These are phyloP conservation scores for Abrus precatorius DNA, from an alignment of 306 rosid genomes.

Conservation along the genomic window DNA sequence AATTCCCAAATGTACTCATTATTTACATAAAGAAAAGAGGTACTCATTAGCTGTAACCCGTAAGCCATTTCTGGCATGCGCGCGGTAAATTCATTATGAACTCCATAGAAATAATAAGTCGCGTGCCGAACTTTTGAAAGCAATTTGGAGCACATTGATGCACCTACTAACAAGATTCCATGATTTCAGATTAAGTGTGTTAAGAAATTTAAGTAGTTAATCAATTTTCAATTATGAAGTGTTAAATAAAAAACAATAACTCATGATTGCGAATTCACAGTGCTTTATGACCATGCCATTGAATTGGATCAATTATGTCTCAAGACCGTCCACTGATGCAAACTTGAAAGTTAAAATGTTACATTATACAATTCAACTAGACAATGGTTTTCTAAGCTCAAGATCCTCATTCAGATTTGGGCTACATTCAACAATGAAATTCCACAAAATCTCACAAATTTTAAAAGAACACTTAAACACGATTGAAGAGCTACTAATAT, in stretches of 20 bases:
- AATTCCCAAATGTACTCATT: not conserved
- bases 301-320: slow-evolving; percentile 1
- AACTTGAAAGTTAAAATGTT: slow-evolving; percentile 32
- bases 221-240: not conserved
- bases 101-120: not conserved
- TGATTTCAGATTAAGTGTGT: slow-evolving; percentile 13
- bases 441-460: slow-evolving; percentile 51
- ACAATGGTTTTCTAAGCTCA: slow-evolving; percentile 47
- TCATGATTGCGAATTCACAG: slow-evolving; percentile 27
- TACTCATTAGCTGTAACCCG: slow-evolving; percentile 1
- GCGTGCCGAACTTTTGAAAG: slow-evolving; percentile 30
- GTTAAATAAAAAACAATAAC: not conserved
- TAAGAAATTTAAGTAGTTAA: not conserved
- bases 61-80: slow-evolving; percentile 25
- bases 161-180: slow-evolving; percentile 24
- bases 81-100: slow-evolving; percentile 30
- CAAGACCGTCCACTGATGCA: slow-evolving; percentile 14
- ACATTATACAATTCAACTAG: slow-evolving; percentile 50
- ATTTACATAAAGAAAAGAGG: not conserved
- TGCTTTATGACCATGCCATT: not conserved
- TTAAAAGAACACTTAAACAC: slow-evolving; percentile 60
- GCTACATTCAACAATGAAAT: slow-evolving; percentile 46
- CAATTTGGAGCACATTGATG: slow-evolving; percentile 13
- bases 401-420: slow-evolving; percentile 36
- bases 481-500: slow-evolving; percentile 44